Evolutionary conservation across 1,284 basidiomycete genomes (phyloP).

Genomic region (Microstroma glucosiphilum): DNA sequence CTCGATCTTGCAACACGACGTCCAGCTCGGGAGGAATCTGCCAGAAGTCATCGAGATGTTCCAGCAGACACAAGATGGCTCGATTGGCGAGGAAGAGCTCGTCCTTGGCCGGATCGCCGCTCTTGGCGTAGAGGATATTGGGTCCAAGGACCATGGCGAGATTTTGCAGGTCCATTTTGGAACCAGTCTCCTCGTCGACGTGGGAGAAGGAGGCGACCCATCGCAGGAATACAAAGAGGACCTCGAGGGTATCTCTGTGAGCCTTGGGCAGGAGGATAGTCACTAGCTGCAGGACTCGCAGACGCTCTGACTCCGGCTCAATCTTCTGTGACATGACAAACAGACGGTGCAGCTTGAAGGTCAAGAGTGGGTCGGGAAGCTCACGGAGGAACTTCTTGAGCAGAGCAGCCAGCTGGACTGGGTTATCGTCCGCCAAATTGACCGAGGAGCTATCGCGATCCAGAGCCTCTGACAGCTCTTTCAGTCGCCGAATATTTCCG

Average conservation of each 20-base stretch:
- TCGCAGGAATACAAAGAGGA: conserved; percentile 94
- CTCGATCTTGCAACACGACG: conserved; percentile 41
- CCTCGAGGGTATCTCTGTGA: conserved; percentile 95
- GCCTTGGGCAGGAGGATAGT: conserved; percentile 81
- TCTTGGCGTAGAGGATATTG: conserved; percentile 81
- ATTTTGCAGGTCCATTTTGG: conserved; percentile 95
- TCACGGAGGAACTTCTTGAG: conserved; percentile 96
- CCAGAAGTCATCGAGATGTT: conserved; percentile 83
- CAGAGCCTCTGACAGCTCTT: conserved; percentile 81
- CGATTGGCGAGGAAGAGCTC: conserved; percentile 85
- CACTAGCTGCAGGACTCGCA: conserved; percentile 76
- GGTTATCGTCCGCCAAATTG: conserved; percentile 87
- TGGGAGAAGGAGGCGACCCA: conserved; percentile 99
- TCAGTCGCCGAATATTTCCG: conserved; percentile 88
- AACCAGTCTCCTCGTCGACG: conserved; percentile 94
- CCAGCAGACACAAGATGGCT: conserved; percentile 61
- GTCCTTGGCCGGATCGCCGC: conserved; percentile 78
- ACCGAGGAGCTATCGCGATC: conserved; percentile 79
- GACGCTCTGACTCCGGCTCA: conserved; percentile 69
- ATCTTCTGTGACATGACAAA: conserved; percentile 79
- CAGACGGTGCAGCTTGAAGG: conserved; percentile 83
- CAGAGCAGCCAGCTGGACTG: conserved; percentile 91
- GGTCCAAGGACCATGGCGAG: conserved; percentile 97
- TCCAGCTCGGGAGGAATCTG: conserved; percentile 43
- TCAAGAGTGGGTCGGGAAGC: conserved; percentile 90